Base-by-base conservation (phyloP, 257 asterid genomes). In the Salvia splendens region DNA sequence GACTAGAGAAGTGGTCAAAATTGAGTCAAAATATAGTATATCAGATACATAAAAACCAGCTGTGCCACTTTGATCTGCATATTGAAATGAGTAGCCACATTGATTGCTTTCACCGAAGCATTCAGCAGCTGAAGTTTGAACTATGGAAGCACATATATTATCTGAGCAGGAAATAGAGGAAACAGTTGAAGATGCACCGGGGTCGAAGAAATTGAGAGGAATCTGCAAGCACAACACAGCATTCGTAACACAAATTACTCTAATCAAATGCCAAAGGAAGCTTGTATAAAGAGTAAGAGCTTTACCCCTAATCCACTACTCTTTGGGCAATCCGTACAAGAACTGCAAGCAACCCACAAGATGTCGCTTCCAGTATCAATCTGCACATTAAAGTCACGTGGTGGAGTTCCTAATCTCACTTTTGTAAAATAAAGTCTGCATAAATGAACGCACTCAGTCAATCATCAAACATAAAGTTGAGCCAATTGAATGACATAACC, bases 21-120 rank as follows among this genome's bases (percentile, higher is more conserved):
- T 78, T 33, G 97, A 56, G 74, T 89, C 95, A 53, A 89, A 89
- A 59, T 86, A 73, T 49, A 92, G 83, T 77, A 83, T 50, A 79
- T 92, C 98, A 20, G 88, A 78, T 62, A 89, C 84, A 74, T 92
- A 92, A 75, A 66, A 75, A 32, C 98, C 98, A 71, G 92, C 65
- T 12, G 97, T 87, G 71, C 95, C 96, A 53, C 97, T 92, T 75
- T 95, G 95, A 85, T 92, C 98, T 24, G 94, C 98, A 69, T 92
- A 92, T 52, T 83, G 90, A 71, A 92, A 92, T 1, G 88, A 76
- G 73, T 86, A 92, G 17, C 94, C 86, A 73, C 98, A 89, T 71
- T 73, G 88, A 75, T 85, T 83, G 75, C 75, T 80, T 75, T 75
- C 85, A 32, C 78, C 71, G 45, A 84, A 81, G 81, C 97, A 92